Base-by-base conservation (phyloP, 1,139 yeast genomes). In the Meyerozyma athensensis region DNA sequence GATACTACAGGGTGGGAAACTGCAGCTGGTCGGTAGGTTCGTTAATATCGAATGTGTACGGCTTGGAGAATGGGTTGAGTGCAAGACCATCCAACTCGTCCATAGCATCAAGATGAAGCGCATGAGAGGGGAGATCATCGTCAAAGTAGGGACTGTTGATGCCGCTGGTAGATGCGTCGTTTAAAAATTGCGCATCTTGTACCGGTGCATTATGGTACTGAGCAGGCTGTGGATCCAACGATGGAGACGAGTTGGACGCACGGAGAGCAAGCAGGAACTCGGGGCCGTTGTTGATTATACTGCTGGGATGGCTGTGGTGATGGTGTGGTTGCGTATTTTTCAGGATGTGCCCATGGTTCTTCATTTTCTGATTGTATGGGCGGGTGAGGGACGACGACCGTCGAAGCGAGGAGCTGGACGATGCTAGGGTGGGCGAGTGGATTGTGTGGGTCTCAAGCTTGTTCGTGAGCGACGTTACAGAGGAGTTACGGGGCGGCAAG, bases 271-370 rank as follows among this genome's bases (percentile, higher is more conserved):
- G 18, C 5, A 36, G 39, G 26, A 40, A 37, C 22, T 35, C 39
- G 24, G 39, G 40, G 34, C 42, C 41, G 39, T 40, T 39, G 33
- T 42, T 41, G 17, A 36, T 24, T 33, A 36, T 33, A 8, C 34
- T 35, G 26, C 19, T 36, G 19, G 43, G 30, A 9, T 36, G 40
- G 13, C 38, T 26, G 18, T 18, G 17, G 12, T 30, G 30, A n/a
- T 39, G 47, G 30, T 42, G 43, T 26, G 48, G 49, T 3, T 48
- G 44, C 6, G 67, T 64, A 19, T 26, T 26, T 45, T 65, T 65
- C 37, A 54, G 61, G 19, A 65, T 51, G 46, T 63, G 65, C 2
- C 67, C 66, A 24, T 47, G 43, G 34, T 44, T 50, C 40, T 58
- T 63, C 34, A 53, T 42, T 39, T 58, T 60, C 35, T 51, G 57